A percentile compares a stretch with the other conserved stretches of the same genome.
phyloP scores from a whole-genome alignment of 352 stramenopile species.

The Paralagenidium karlingii region DNA sequence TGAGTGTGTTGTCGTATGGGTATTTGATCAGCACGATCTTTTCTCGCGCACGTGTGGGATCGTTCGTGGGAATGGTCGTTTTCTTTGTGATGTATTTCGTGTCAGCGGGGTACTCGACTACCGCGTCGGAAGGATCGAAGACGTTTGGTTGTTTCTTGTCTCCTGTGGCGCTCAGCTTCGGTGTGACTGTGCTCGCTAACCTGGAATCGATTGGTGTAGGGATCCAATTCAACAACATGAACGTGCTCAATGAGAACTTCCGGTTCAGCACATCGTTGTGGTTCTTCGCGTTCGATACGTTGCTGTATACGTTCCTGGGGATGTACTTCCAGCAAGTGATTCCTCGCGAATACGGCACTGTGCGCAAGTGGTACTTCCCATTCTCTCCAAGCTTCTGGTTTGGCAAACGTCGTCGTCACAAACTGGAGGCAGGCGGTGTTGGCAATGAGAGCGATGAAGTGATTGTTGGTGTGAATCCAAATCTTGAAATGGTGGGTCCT shows the following conservation, averaged over 20 bases:
- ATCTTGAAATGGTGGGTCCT: too few species aligned
- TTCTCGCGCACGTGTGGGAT: constrained; percentile 42
- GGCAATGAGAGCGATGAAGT: too few species aligned
- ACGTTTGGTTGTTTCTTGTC: constrained; percentile 36
- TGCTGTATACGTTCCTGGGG: constrained; percentile 84
- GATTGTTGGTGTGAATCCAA: too few species aligned
- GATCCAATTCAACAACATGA: constrained; percentile 24
- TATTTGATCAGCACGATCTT: constrained; percentile 82
- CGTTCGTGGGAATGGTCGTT: constrained; percentile 70
- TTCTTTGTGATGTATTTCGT: constrained; percentile 87
- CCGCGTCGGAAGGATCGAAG: constrained; percentile 25
- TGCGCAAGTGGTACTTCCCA: constrained; percentile 88
- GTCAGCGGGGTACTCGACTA: constrained; percentile 20
- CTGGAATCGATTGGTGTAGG: constrained; percentile 34
- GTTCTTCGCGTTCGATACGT: constrained; percentile 79
- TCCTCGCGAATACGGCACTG: constrained; percentile 83
- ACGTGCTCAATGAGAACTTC: constrained; percentile 43
- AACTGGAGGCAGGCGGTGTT: too few species aligned
- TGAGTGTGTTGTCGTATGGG: constrained; percentile 41
- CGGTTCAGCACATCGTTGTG: constrained; percentile 36
- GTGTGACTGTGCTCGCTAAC: constrained; percentile 41
- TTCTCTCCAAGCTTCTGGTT: constrained; percentile 82
- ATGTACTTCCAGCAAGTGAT: constrained; percentile 90
- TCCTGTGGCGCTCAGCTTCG: constrained; percentile 51
- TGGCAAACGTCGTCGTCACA: too few species aligned